Evolutionary conservation across 2,329 filamentous ascomycete genomes (phyloP).

Genomic region (Penicillium sclerotiorum): DNA sequence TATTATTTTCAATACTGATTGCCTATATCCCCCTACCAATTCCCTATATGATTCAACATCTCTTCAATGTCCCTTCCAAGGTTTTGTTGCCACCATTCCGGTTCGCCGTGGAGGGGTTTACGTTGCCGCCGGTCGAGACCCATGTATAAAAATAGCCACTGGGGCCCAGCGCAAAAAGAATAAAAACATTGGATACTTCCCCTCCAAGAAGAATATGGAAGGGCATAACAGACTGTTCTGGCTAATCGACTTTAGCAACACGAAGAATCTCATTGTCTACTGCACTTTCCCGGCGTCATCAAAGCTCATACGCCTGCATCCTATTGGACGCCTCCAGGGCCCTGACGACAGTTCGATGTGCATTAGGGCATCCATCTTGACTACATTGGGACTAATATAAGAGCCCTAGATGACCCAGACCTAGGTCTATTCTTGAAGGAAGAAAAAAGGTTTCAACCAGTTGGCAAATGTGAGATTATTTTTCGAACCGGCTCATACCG

Average conservation of each 20-base stretch:
- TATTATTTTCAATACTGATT: background rate
- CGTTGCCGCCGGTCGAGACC: slow-evolving; percentile 18
- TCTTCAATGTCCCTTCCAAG: too few species aligned
- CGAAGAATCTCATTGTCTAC: background rate
- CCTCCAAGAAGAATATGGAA: too few species aligned
- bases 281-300: background rate
- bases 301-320: background rate
- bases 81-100: slow-evolving; percentile 6
- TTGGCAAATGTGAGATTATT: slow-evolving; percentile 9
- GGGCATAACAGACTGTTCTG: too few species aligned
- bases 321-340: slow-evolving; percentile 6
- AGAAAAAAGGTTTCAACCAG: too few species aligned
- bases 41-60: background rate
- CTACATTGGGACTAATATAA: too few species aligned
- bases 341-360: background rate
- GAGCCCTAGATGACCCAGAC: too few species aligned
- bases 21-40: background rate
- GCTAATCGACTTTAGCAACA: too few species aligned
- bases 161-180: background rate
- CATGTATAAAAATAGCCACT: slow-evolving; percentile 7
- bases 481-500: slow-evolving; percentile 11
- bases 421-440: too few species aligned
- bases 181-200: background rate
- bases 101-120: slow-evolving; percentile 12
- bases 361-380: too few species aligned